Percentiles rank a stretch among this genome's conserved stretches.
Conservation (phyloP, 495 filamentous ascomycete genomes). For the Geoglossum glabrum region DNA sequence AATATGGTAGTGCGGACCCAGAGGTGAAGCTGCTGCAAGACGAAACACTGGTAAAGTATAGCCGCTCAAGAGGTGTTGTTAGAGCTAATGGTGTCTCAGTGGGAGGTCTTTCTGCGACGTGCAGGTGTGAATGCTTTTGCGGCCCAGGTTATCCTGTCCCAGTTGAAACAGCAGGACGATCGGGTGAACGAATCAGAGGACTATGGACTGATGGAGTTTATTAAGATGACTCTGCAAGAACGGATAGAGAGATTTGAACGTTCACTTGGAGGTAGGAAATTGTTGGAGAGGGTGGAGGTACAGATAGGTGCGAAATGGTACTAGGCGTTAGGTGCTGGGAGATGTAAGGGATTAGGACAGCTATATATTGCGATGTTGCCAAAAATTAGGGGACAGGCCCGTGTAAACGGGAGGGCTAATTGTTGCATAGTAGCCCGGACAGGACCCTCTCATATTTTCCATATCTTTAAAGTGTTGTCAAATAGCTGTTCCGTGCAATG, state of each 20-base stretch:
- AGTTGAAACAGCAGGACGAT: slow-evolving; percentile 22
- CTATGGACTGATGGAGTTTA: slow-evolving; percentile 33
- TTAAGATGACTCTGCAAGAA: slow-evolving; percentile 33
- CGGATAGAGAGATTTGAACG: slow-evolving; percentile 17
- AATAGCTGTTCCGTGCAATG: not conserved
- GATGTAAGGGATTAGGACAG: not conserved
- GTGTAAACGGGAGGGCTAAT: not conserved
- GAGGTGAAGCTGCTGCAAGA: slow-evolving; percentile 17
- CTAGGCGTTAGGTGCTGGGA: not conserved
- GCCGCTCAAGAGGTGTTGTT: not conserved
- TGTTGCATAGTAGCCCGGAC: not conserved
- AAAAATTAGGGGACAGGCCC: not conserved
- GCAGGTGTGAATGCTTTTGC: slow-evolving; percentile 65
- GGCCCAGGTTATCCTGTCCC: slow-evolving; percentile 45
- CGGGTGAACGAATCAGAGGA: not conserved
- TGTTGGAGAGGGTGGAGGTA: slow-evolving; percentile 9
- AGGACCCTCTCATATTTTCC: slow-evolving; percentile 21
- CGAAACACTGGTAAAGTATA: slow-evolving; percentile 16
- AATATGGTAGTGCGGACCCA: slow-evolving; percentile 12
- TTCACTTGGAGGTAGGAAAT: slow-evolving; percentile 11
- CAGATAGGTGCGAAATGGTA: slow-evolving; percentile 9
- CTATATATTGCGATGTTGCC: not conserved
- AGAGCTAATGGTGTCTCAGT: slow-evolving; percentile 14
- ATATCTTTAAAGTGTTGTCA: slow-evolving; percentile 48
- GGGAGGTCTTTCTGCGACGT: slow-evolving; percentile 56